Evolutionary conservation across 176 grass and related monocot species (phyloP).

Genomic region (Lolium rigidum): DNA sequence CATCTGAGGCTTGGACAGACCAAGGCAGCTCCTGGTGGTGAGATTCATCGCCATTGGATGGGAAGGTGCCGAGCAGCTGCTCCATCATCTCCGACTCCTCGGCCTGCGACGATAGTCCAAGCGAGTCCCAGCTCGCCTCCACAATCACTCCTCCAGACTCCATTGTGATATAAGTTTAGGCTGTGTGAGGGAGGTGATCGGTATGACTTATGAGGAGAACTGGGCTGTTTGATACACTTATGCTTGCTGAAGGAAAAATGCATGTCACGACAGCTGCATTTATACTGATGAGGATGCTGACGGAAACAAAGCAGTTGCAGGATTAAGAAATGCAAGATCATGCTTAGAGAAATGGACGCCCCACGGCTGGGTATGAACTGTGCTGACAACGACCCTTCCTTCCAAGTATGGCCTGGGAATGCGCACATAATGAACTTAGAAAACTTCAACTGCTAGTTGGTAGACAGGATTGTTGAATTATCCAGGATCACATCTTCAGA

Average conservation of each 20-base stretch:
- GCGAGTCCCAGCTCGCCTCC: slow-evolving; percentile 51
- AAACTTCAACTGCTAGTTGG: slow-evolving; percentile 55
- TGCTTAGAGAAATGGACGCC: slow-evolving; percentile 52
- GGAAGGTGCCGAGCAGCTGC: slow-evolving; percentile 52
- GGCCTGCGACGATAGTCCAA: slow-evolving; percentile 28
- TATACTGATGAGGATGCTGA: slow-evolving; percentile 55
- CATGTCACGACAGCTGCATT: slow-evolving; percentile 39
- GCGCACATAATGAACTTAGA: slow-evolving; percentile 41
- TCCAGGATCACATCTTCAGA: slow-evolving; percentile 37
- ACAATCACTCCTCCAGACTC: slow-evolving; percentile 59
- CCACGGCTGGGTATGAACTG: slow-evolving; percentile 59
- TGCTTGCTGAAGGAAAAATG: slow-evolving; percentile 59
- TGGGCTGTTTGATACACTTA: slow-evolving; percentile 38
- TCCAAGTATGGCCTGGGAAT: slow-evolving; percentile 37
- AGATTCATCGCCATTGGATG: slow-evolving; percentile 33
- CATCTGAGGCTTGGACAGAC: slow-evolving; percentile 50
- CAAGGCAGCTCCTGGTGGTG: slow-evolving; percentile 39
- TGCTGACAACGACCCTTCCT: slow-evolving; percentile 40
- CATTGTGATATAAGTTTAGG: slow-evolving; percentile 54
- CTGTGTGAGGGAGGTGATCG: slow-evolving; percentile 41
- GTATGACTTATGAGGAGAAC: slow-evolving; percentile 23
- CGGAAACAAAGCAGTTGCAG: slow-evolving; percentile 18
- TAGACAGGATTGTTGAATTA: slow-evolving; percentile 35
- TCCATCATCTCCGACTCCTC: slow-evolving; percentile 69
- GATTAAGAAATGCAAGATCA: slow-evolving; percentile 44